A percentile compares a stretch with the other conserved stretches of the same genome.
phyloP scores from a whole-genome alignment of 768 basidiomycete species.

The Multifurca ochricompacta region DNA sequence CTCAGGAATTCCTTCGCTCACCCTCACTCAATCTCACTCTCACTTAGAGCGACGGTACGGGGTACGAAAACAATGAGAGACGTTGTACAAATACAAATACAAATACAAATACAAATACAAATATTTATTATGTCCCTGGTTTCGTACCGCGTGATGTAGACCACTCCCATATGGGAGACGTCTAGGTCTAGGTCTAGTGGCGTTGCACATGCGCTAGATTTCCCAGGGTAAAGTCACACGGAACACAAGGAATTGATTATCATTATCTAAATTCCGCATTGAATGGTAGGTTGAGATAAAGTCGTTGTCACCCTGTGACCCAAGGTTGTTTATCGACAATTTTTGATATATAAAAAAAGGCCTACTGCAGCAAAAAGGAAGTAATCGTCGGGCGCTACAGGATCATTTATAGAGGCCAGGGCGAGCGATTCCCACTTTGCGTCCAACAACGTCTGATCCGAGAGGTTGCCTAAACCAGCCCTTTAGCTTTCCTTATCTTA shows the following conservation, averaged over 20 bases:
- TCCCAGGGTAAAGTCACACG: slow-evolving; percentile 47
- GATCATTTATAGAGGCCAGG: slow-evolving; percentile 45
- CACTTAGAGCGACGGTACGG: no score
- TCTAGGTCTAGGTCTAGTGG: no score
- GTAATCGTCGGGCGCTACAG: slow-evolving; percentile 50
- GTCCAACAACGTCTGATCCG: slow-evolving; percentile 47
- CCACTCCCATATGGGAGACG: no score
- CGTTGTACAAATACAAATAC: no score
- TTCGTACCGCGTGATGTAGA: no score
- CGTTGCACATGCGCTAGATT: no score
- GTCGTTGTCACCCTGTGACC: slow-evolving; percentile 49
- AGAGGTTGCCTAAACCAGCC: slow-evolving; percentile 34
- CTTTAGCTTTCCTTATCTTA: neutral
- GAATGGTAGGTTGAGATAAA: slow-evolving; percentile 48
- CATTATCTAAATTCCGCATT: slow-evolving; percentile 48
- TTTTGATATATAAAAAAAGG: neutral
- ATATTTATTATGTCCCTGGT: no score
- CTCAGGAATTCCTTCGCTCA: no score
- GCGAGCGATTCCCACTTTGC: slow-evolving; percentile 65
- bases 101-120: no score
- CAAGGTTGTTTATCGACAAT: neutral
- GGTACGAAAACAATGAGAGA: no score
- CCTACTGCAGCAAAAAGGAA: slow-evolving; percentile 55
- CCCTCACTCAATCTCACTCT: no score
- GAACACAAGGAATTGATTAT: slow-evolving; percentile 58